Evolutionary conservation across 2,329 filamentous ascomycete species (phyloP).

Genomic region (Tolypocladium ovalisporum): DNA sequence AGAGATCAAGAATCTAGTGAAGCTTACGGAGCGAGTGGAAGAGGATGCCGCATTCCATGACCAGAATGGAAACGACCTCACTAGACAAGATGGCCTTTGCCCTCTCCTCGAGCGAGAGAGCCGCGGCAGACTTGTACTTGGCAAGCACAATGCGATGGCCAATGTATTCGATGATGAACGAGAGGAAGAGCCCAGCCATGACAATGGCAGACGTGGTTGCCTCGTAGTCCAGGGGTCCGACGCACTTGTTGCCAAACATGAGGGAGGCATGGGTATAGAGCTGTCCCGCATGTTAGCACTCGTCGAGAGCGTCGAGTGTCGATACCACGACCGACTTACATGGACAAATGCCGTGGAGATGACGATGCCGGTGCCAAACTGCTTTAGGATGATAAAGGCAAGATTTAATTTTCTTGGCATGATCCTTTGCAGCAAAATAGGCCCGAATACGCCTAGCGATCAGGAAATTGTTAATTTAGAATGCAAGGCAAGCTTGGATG

Average conservation of each 20-base stretch:
- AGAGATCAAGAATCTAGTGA: not conserved
- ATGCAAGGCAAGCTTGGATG: too few relatives aligned
- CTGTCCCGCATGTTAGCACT: constrained; percentile 23
- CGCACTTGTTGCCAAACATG: constrained; percentile 62
- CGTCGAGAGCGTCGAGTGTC: not conserved
- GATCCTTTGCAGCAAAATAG: constrained; percentile 51
- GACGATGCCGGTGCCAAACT: constrained; percentile 64
- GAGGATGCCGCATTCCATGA: constrained; percentile 63
- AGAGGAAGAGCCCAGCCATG: constrained; percentile 63
- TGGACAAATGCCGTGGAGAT: constrained; percentile 62
- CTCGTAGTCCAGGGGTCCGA: constrained; percentile 57
- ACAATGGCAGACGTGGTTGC: constrained; percentile 58
- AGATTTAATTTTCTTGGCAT: constrained; percentile 37
- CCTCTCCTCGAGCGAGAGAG: constrained; percentile 13
- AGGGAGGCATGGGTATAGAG: constrained; percentile 62
- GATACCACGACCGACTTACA: constrained; percentile 26
- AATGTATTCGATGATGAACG: constrained; percentile 60
- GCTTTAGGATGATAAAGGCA: constrained; percentile 55
- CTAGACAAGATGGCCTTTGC: constrained; percentile 18
- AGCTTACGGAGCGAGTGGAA: constrained; percentile 60
- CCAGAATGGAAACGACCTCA: constrained; percentile 49
- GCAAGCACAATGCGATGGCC: constrained; percentile 46
- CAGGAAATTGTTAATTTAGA: not conserved
- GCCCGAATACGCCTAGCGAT: constrained; percentile 45
- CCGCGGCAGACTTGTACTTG: constrained; percentile 17